Conservation (phyloP, 345 rosid genomes). For the Geranium rotundifolium region DNA sequence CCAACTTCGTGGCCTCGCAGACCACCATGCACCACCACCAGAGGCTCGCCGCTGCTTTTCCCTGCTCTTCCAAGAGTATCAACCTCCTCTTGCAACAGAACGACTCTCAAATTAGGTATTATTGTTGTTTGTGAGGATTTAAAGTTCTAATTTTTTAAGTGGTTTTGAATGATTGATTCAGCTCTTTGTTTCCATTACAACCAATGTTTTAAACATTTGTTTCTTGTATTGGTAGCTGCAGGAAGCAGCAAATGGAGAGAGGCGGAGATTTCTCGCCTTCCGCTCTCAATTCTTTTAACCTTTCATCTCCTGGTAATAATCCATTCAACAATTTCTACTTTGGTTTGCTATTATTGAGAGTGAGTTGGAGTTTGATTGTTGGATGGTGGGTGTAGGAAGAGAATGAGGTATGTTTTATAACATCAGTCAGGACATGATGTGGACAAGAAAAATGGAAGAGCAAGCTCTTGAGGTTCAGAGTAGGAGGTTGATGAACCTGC, state of each 20-base stretch:
- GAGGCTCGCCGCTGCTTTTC: conserved; percentile 43
- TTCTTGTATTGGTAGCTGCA: conserved; percentile 9
- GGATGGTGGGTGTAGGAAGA: conserved; percentile 8
- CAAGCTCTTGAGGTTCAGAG: conserved; percentile 58
- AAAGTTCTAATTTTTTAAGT: too few relatives aligned
- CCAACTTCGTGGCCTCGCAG: too few relatives aligned
- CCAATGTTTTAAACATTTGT: too few relatives aligned
- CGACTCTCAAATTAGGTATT: conserved; percentile 39
- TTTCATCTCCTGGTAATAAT: conserved; percentile 36
- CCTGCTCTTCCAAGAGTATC: conserved; percentile 58
- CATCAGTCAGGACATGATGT: conserved; percentile 39
- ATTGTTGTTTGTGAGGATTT: too few relatives aligned
- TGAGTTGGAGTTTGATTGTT: too few relatives aligned
- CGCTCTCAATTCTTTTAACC: conserved; percentile 57
- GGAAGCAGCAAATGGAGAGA: conserved; percentile 31
- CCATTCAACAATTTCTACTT: neutral
- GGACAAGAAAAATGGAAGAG: conserved; percentile 73
- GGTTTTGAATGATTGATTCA: too few relatives aligned
- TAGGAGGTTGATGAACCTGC: conserved; percentile 65
- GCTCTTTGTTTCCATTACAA: neutral
- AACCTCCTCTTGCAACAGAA: conserved; percentile 50
- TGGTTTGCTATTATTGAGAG: too few relatives aligned
- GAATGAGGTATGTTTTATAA: conserved; percentile 67
- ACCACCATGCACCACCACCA: conserved; percentile 67
- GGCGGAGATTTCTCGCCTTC: conserved; percentile 57